These are phyloP conservation scores for Hymenoscyphus fraxineus DNA, from an alignment of 2,329 filamentous ascomycete species.

Conservation along the genomic window DNA sequence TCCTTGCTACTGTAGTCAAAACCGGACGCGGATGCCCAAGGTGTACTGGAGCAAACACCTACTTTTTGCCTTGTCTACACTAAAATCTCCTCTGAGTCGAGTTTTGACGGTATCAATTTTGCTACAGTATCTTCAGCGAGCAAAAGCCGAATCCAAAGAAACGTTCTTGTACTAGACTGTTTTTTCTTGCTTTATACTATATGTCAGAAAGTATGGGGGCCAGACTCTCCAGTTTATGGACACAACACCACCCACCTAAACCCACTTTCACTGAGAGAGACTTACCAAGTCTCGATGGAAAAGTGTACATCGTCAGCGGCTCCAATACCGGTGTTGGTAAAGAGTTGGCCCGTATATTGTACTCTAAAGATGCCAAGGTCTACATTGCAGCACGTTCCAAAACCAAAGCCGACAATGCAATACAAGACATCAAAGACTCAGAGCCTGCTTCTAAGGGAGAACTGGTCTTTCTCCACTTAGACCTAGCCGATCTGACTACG, in stretches of 20 bases:
- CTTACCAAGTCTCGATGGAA: conserved; percentile 38
- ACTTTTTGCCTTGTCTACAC: too few relatives aligned
- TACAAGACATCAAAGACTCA: conserved; percentile 32
- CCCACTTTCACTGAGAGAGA: conserved; percentile 42
- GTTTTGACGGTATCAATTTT: too few relatives aligned
- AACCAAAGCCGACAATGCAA: conserved; percentile 31
- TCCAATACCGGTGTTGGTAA: conserved; percentile 35
- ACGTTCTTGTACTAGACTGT: too few relatives aligned
- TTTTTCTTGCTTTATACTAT: too few relatives aligned
- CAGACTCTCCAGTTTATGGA: background rate
- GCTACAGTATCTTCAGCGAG: too few relatives aligned
- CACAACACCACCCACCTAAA: conserved; percentile 32
- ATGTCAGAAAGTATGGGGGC: background rate
- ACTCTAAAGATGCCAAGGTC: conserved; percentile 39
- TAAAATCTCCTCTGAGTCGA: too few relatives aligned
- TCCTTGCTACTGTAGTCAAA: too few relatives aligned
- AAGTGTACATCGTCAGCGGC: conserved; percentile 41
- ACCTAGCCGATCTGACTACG: conserved; percentile 37
- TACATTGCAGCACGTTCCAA: conserved; percentile 41
- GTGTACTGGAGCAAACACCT: too few relatives aligned
- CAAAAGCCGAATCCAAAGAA: too few relatives aligned
- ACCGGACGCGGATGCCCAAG: too few relatives aligned
- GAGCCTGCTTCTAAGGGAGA: conserved; percentile 27
- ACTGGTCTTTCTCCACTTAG: conserved; percentile 36
- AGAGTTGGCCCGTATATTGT: conserved; percentile 38